Base-by-base conservation (phyloP, 2,329 filamentous ascomycete genomes). In the Phaeosphaeriaceae sp. region DNA sequence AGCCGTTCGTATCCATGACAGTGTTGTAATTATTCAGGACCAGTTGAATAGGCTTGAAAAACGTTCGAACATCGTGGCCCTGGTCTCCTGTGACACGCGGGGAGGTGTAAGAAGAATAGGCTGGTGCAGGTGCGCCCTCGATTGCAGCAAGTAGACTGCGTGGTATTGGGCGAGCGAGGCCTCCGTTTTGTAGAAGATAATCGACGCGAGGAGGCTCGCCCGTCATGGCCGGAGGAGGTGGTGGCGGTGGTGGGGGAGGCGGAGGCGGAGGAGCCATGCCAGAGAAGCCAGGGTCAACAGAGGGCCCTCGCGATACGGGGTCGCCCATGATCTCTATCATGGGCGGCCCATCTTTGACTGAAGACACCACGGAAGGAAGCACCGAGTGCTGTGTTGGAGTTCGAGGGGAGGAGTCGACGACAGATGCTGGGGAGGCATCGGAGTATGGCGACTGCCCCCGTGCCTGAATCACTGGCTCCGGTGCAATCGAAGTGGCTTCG, bases 161-260 rank as follows among this genome's bases (percentile, higher is more conserved):
- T 0, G 93, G 88, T 0, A 95, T 85, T 0, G 88, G 82, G 46
- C 90, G 85, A 21, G 88, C 78, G 19, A 98, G 80, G 0, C 94
- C 94, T 41, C 94, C 94, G 75, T 97, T 90, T 69, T 95, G 92
- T 54, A 97, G 84, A 19, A 98, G 83, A 74, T 98, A 98, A 74
- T 98, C 94, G 19, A 98, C 93, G 60, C 91, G 87, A 0, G 94
- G 94, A 42, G 92, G 88, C 45, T 89, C 83, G 36, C 86, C 83
- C 42, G 84, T 65, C 51, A 88, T 81, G 65, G 88, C 85, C 9
- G 92, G 86, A 0, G 90, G 88, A 1, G 92, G 93, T 0, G 93
- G 92, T 1, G 92, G 87, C 7, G 82, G 82, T 36, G 85, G 78
- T 1, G 61, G 61, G 13, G 61, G 61, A 15, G 61, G 60, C 1